Percentiles rank a stretch among this genome's conserved stretches.
Evolutionary conservation across 2,329 filamentous ascomycete genomes (phyloP).

Genomic region (Podosphaera xanthii): DNA sequence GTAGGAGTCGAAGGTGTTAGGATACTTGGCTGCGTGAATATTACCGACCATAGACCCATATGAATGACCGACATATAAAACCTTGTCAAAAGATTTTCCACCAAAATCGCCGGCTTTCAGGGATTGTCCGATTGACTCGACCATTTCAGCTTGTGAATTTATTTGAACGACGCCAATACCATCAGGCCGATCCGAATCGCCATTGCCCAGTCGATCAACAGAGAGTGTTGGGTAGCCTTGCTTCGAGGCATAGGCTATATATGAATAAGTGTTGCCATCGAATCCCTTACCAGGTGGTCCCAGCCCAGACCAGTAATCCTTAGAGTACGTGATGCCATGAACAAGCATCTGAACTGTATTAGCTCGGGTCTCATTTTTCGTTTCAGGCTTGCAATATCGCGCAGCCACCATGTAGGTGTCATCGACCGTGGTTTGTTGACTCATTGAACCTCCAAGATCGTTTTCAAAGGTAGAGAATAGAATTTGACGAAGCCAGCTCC

Average conservation of each 20-base stretch:
- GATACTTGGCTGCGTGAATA: slow-evolving; percentile 9
- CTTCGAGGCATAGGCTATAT: slow-evolving; percentile 8
- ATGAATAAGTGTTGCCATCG: slow-evolving; percentile 2
- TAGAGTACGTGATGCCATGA: slow-evolving; percentile 10
- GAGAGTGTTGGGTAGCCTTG: slow-evolving; percentile 12
- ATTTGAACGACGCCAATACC: slow-evolving; percentile 8
- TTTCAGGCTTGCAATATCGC: slow-evolving; percentile 8
- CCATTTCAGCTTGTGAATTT: slow-evolving; percentile 9
- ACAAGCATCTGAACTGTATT: slow-evolving; percentile 10
- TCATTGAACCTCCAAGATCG: too few relatives aligned
- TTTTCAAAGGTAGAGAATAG: too few relatives aligned
- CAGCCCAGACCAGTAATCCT: slow-evolving; percentile 2
- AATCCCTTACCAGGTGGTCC: not conserved
- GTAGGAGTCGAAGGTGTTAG: slow-evolving; percentile 10
- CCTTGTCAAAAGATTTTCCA: slow-evolving; percentile 6
- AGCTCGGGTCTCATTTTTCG: not conserved
- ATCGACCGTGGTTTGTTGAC: not conserved
- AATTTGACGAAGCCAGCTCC: too few relatives aligned
- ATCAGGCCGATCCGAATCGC: slow-evolving; percentile 10
- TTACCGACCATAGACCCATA: slow-evolving; percentile 12
- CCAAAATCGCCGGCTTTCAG: not conserved
- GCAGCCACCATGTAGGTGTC: slow-evolving; percentile 6
- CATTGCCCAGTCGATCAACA: slow-evolving; percentile 13
- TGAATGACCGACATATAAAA: slow-evolving; percentile 13
- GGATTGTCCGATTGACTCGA: slow-evolving; percentile 7